Evolutionary conservation across 768 basidiomycete species (phyloP).

Genomic region (Xanthoconium stramineum): DNA sequence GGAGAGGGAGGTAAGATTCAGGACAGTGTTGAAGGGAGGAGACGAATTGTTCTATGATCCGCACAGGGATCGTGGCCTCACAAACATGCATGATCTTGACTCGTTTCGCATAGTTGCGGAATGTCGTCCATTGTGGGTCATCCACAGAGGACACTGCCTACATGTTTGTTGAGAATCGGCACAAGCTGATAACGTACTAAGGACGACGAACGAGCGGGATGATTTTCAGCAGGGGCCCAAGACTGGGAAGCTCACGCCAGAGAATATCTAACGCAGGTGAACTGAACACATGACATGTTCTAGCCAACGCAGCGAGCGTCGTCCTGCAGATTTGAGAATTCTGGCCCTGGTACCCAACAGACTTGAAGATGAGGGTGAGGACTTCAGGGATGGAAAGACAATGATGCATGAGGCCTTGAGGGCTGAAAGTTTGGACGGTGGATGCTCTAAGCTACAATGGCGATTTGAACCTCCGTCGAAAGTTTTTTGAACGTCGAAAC

Average conservation of each 20-base stretch:
- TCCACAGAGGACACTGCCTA: conserved; percentile 1
- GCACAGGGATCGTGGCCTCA: background rate
- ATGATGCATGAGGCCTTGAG: conserved; percentile 45
- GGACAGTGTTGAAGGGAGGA: conserved; percentile 11
- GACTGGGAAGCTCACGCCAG: conserved; percentile 11
- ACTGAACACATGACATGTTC: conserved; percentile 16
- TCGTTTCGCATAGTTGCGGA: conserved; percentile 22
- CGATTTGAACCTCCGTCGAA: too few species aligned
- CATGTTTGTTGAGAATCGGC: background rate
- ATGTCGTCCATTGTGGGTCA: conserved; percentile 16
- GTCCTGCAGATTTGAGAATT: background rate
- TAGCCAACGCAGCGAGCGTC: conserved; percentile 10
- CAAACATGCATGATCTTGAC: conserved; percentile 13
- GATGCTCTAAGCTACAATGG: too few species aligned
- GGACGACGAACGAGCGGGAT: conserved; percentile 3
- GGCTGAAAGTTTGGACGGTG: too few species aligned
- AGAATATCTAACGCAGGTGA: conserved; percentile 10
- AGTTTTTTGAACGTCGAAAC: too few species aligned
- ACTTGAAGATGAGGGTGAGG: conserved; percentile 3
- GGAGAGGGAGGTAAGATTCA: conserved; percentile 12
- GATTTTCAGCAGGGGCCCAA: conserved; percentile 9
- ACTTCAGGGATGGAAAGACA: conserved; percentile 13
- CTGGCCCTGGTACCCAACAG: background rate
- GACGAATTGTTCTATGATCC: conserved; percentile 1
- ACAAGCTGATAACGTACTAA: background rate